Conservation (phyloP, 2,329 filamentous ascomycete species). For the Beauveria australis region DNA sequence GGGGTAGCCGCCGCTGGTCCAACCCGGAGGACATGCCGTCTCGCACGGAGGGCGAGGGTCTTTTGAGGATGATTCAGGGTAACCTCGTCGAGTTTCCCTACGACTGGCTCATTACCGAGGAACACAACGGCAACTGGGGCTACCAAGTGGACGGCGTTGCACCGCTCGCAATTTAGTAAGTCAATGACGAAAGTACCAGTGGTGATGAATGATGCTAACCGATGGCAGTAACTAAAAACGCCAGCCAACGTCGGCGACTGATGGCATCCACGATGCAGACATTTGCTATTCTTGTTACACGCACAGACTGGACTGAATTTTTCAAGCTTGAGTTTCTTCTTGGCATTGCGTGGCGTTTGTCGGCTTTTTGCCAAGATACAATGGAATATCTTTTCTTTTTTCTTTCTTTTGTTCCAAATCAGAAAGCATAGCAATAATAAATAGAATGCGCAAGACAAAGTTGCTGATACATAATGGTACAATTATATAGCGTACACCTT, state of each 20-base stretch:
- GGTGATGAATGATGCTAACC: background rate
- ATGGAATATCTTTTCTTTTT: constrained; percentile 3
- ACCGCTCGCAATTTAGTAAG: constrained; percentile 94
- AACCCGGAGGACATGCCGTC: constrained; percentile 68
- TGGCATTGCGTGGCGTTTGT: constrained; percentile 6
- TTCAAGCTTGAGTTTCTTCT: background rate
- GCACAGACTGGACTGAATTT: background rate
- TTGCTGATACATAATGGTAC: constrained; percentile 1
- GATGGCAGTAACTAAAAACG: background rate
- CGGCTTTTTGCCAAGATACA: background rate
- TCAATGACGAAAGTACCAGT: constrained; percentile 15
- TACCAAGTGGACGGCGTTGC: constrained; percentile 95
- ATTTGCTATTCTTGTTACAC: background rate
- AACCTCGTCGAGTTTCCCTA: constrained; percentile 89
- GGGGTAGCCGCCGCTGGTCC: constrained; percentile 56
- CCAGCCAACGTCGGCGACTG: background rate
- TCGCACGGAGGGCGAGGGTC: constrained; percentile 68
- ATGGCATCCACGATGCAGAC: background rate
- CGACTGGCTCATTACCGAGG: constrained; percentile 88
- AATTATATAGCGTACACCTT: background rate
- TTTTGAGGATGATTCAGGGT: constrained; percentile 77
- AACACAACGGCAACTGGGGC: constrained; percentile 90
- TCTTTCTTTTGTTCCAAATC: constrained; percentile 5
- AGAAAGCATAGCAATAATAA: background rate
- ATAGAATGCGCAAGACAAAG: background rate